phyloP scores from a whole-genome alignment of 2,329 filamentous ascomycete species.

The Exophiala calicioides region DNA sequence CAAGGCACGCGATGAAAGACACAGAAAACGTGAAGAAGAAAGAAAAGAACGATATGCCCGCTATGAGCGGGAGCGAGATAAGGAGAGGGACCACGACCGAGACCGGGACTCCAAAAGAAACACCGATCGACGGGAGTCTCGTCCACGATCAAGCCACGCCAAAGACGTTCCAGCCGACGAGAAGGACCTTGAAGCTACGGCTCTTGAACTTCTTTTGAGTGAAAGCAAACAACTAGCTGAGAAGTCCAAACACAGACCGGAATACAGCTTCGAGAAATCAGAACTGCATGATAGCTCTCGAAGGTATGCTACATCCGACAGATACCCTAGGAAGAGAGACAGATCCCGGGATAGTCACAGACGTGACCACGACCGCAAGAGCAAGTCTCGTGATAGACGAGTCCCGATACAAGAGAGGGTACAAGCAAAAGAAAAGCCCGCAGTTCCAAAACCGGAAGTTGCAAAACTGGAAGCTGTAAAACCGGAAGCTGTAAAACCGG shows the following conservation, averaged over 20 bases:
- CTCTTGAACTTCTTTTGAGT: slow-evolving; percentile 54
- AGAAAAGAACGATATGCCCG: slow-evolving; percentile 41
- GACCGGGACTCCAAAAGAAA: slow-evolving; percentile 34
- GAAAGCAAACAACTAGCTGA: slow-evolving; percentile 58
- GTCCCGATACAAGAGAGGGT: slow-evolving; percentile 15
- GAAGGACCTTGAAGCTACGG: slow-evolving; percentile 58
- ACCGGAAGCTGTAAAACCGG: background rate
- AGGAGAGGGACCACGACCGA: slow-evolving; percentile 35
- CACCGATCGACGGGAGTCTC: slow-evolving; percentile 37
- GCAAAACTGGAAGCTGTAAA: slow-evolving; percentile 1
- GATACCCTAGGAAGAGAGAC: slow-evolving; percentile 33
- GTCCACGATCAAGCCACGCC: slow-evolving; percentile 34
- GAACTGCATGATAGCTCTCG: slow-evolving; percentile 34
- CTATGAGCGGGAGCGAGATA: slow-evolving; percentile 35
- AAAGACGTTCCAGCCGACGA: slow-evolving; percentile 47
- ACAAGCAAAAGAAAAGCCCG: background rate
- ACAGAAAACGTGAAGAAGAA: slow-evolving; percentile 48
- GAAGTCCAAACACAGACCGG: slow-evolving; percentile 52
- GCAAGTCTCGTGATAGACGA: slow-evolving; percentile 28
- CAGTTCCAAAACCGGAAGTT: background rate
- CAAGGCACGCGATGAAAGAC: slow-evolving; percentile 51
- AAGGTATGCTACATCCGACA: slow-evolving; percentile 30
- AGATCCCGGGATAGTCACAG: slow-evolving; percentile 29
- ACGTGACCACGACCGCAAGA: slow-evolving; percentile 25
- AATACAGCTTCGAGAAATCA: slow-evolving; percentile 45